Conservation (phyloP, 768 basidiomycete genomes). For the Lactarius indigo region DNA sequence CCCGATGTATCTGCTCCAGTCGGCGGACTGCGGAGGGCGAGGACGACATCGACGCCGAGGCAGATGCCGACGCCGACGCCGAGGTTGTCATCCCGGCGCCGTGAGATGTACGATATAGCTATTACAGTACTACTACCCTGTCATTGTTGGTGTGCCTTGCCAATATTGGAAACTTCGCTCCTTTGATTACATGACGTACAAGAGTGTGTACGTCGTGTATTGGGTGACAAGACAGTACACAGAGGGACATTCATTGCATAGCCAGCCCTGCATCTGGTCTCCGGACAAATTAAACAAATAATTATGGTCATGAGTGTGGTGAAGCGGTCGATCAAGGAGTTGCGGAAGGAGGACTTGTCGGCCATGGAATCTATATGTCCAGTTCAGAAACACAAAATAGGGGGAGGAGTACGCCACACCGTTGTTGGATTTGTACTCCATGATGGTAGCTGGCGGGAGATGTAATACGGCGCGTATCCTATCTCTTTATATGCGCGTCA, state of each 20-base stretch:
- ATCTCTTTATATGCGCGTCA: slow-evolving; percentile 48
- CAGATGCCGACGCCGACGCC: slow-evolving; percentile 20
- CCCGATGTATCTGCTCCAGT: slow-evolving; percentile 49
- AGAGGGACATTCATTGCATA: slow-evolving; percentile 8
- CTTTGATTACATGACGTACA: slow-evolving; percentile 12
- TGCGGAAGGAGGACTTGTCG: slow-evolving; percentile 80
- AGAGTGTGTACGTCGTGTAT: neutral
- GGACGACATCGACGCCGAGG: slow-evolving; percentile 64
- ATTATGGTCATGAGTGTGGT: slow-evolving; percentile 31
- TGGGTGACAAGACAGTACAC: slow-evolving; percentile 21
- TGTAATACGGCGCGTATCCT: slow-evolving; percentile 72
- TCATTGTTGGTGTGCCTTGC: neutral
- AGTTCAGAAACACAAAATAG: neutral
- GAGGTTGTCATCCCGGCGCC: slow-evolving; percentile 7
- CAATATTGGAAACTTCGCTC: neutral
- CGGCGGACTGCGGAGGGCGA: slow-evolving; percentile 46
- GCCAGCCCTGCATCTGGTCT: neutral
- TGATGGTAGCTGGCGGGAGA: slow-evolving; percentile 71
- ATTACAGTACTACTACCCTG: neutral
- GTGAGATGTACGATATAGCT: neutral
- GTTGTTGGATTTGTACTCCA: slow-evolving; percentile 96
- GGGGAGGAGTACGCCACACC: slow-evolving; percentile 41
- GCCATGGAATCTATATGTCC: slow-evolving; percentile 71
- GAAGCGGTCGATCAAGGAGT: slow-evolving; percentile 31
- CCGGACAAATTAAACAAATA: neutral